Evolutionary conservation across 306 rosid genomes (phyloP).

Genomic region (Oemleria cerasiformis): DNA sequence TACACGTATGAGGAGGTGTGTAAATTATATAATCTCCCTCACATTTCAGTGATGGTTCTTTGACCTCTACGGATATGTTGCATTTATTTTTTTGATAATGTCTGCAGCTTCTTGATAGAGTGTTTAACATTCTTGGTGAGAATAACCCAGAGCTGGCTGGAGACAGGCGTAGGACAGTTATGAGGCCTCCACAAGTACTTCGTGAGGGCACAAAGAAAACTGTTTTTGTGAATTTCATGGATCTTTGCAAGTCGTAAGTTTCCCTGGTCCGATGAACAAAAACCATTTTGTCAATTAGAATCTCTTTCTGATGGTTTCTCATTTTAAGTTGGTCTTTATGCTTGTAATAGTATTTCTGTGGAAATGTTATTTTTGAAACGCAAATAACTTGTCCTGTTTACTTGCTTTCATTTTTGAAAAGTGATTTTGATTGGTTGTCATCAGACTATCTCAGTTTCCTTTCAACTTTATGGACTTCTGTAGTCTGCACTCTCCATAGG

Average conservation of each 20-base stretch:
- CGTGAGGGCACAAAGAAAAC: constrained; percentile 99
- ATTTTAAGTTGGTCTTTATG: neutral
- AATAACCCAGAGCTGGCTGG: constrained; percentile 97
- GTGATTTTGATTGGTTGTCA: too few relatives aligned
- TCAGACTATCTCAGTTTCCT: too few relatives aligned
- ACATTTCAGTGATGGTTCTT: neutral
- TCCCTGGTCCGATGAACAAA: neutral
- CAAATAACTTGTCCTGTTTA: too few relatives aligned
- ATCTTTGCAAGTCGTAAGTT: constrained; percentile 64
- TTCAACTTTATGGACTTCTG: too few relatives aligned
- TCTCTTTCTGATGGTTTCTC: neutral
- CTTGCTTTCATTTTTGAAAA: too few relatives aligned
- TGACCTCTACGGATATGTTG: neutral
- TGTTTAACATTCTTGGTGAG: constrained; percentile 86
- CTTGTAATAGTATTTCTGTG: neutral
- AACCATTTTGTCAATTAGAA: neutral
- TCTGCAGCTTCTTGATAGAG: constrained; percentile 87
- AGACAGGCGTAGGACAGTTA: constrained; percentile 81
- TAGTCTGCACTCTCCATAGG: too few relatives aligned
- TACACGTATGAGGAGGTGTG: constrained; percentile 87
- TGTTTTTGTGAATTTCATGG: constrained; percentile 95
- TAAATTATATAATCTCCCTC: neutral
- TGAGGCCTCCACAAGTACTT: constrained; percentile 99
- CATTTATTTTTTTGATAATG: constrained; percentile 4
- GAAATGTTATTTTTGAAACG: neutral